Conservation (phyloP, 352 stramenopile species). For the Phytopythium oedochilum region DNA sequence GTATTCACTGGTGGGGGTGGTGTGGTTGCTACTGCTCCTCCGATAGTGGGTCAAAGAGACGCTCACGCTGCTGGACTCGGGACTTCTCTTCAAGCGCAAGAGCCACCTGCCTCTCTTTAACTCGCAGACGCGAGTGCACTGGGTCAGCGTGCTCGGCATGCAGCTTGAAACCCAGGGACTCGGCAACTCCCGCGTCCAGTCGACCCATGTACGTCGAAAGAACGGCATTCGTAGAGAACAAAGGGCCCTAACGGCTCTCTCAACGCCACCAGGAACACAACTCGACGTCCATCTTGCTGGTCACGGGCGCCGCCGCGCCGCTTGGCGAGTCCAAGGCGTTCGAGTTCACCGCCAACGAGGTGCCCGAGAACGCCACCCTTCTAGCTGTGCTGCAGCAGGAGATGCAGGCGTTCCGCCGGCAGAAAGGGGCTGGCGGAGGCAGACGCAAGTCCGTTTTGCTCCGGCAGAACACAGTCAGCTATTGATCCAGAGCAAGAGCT, state of each 20-base stretch:
- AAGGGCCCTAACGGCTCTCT: too few relatives aligned
- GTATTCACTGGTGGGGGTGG: neutral
- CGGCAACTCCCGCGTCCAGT: constrained; percentile 6
- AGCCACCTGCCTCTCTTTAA: constrained; percentile 20
- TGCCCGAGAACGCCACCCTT: constrained; percentile 17
- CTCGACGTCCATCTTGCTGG: constrained; percentile 36
- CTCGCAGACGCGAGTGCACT: constrained; percentile 25
- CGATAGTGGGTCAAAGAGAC: constrained; percentile 31
- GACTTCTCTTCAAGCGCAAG: constrained; percentile 28
- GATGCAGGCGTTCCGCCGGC: neutral
- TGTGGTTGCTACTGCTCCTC: neutral
- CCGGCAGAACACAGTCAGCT: constrained; percentile 9
- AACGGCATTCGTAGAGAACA: too few relatives aligned
- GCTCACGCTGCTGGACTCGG: constrained; percentile 20
- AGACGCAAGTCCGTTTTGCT: constrained; percentile 1
- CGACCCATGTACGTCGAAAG: constrained; percentile 1
- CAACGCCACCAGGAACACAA: constrained; percentile 12
- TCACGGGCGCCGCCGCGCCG: constrained; percentile 15
- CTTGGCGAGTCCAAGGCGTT: constrained; percentile 18
- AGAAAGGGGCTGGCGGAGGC: neutral
- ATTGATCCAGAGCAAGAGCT: neutral
- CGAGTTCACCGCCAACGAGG: constrained; percentile 23
- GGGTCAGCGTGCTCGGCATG: constrained; percentile 23
- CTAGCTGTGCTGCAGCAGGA: constrained; percentile 11
- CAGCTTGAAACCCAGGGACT: constrained; percentile 24